These are phyloP conservation scores for Podaxis pistillaris DNA, from an alignment of 768 basidiomycete species.

Conservation along the genomic window DNA sequence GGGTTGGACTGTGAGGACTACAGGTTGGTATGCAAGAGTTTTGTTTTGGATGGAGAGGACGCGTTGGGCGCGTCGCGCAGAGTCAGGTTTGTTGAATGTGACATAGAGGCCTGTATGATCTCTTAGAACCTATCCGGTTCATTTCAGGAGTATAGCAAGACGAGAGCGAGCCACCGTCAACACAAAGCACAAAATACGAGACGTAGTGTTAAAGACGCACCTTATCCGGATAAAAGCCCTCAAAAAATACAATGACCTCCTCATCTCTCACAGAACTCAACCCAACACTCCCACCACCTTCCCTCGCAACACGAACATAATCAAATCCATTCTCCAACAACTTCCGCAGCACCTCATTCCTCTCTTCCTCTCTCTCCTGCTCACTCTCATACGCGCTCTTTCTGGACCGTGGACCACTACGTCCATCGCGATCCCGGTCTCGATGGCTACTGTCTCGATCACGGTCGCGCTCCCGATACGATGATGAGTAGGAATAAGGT, in stretches of 20 bases:
- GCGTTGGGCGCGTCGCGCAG: slow-evolving; percentile 66
- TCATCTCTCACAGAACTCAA: slow-evolving; percentile 57
- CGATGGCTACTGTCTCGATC: not conserved
- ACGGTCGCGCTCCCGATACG: slow-evolving; percentile 13
- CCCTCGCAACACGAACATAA: slow-evolving; percentile 53
- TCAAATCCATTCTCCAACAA: slow-evolving; percentile 65
- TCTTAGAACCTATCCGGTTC: slow-evolving; percentile 57
- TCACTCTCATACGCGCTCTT: slow-evolving; percentile 22
- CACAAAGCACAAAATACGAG: slow-evolving; percentile 8
- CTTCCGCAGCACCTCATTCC: slow-evolving; percentile 42
- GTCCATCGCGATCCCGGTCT: not conserved
- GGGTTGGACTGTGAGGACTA: slow-evolving; percentile 51
- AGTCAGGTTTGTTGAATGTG: slow-evolving; percentile 63
- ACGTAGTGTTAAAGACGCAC: slow-evolving; percentile 38
- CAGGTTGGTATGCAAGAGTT: slow-evolving; percentile 42
- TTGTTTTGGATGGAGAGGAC: slow-evolving; percentile 50
- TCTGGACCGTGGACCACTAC: not conserved
- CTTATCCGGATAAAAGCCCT: slow-evolving; percentile 69
- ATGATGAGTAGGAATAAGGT: slow-evolving; percentile 10
- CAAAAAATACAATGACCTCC: slow-evolving; percentile 67
- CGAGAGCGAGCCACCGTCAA: slow-evolving; percentile 13
- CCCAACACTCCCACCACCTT: slow-evolving; percentile 41
- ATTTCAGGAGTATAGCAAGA: not conserved
- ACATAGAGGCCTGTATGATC: slow-evolving; percentile 78
- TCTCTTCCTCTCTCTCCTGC: slow-evolving; percentile 35